Percentiles rank a stretch among this genome's conserved stretches.
phyloP scores from a whole-genome alignment of 306 rosid genomes.

The Gastrolobium villosum region DNA sequence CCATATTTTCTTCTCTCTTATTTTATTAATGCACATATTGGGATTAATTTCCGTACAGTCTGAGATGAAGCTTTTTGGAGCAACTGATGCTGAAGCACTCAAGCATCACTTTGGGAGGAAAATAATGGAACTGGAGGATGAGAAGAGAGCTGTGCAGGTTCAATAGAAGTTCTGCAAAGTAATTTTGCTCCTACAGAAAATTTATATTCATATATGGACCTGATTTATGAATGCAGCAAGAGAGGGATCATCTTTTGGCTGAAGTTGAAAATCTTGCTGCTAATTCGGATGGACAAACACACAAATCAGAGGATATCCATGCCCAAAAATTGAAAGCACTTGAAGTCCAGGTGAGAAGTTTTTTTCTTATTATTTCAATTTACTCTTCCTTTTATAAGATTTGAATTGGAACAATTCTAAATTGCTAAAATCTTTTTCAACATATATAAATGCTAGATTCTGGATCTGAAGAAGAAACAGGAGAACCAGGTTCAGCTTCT shows the following conservation, averaged over 20 bases:
- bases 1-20: background rate
- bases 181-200: constrained; percentile 38
- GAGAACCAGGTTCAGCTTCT: constrained; percentile 95
- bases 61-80: constrained; percentile 91
- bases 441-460: constrained; percentile 68
- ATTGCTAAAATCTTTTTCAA: constrained; percentile 38
- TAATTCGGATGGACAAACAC: constrained; percentile 87
- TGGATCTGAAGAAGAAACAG: constrained; percentile 94
- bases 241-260: constrained; percentile 85
- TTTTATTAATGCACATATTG: constrained; percentile 35
- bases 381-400: constrained; percentile 26
- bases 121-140: constrained; percentile 92
- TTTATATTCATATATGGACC: constrained; percentile 49
- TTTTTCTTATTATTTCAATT: constrained; percentile 7
- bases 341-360: constrained; percentile 81
- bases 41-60: constrained; percentile 60
- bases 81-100: constrained; percentile 73
- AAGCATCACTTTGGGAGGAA: constrained; percentile 98
- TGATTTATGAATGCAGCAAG: constrained; percentile 71
- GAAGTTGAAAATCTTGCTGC: constrained; percentile 97
- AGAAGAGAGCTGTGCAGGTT: constrained; percentile 92
- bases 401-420: constrained; percentile 30
- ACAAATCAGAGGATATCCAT: constrained; percentile 85
- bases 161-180: constrained; percentile 41
- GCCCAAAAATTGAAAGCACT: constrained; percentile 89